A percentile compares a stretch with the other conserved stretches of the same genome.
Conservation (phyloP, 202 grass and related monocot genomes). For the Setaria viridis region DNA sequence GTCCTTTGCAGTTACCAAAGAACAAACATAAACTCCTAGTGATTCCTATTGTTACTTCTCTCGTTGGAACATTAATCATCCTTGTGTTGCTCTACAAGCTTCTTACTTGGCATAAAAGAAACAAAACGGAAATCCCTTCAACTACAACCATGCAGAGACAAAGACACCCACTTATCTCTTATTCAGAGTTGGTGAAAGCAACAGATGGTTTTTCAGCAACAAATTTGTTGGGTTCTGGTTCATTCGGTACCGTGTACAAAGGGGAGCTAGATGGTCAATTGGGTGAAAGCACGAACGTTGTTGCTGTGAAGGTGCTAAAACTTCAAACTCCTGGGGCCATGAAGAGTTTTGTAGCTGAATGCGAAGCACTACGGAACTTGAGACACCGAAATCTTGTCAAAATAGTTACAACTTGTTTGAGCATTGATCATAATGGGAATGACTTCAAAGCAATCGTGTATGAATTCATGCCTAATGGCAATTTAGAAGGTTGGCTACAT, state of each 20-base stretch:
- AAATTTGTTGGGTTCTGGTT: conserved; percentile 51
- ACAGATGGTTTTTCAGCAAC: conserved; percentile 46
- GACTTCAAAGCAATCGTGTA: conserved; percentile 65
- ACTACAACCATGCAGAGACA: too few relatives aligned
- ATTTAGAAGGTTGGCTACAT: conserved; percentile 57
- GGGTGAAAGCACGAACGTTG: neutral
- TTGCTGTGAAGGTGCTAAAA: conserved; percentile 56
- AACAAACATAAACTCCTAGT: neutral
- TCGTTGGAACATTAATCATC: neutral
- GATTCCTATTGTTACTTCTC: neutral
- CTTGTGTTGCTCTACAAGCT: neutral
- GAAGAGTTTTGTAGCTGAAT: conserved; percentile 59
- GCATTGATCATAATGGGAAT: conserved; percentile 48
- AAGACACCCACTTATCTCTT: conserved; percentile 33
- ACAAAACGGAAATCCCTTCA: too few relatives aligned
- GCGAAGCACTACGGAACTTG: conserved; percentile 49
- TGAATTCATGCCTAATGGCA: conserved; percentile 67
- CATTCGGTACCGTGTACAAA: conserved; percentile 44
- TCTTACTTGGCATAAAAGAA: neutral
- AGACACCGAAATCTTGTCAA: conserved; percentile 62
- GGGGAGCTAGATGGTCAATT: neutral
- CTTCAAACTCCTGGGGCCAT: conserved; percentile 33
- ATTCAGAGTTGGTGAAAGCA: conserved; percentile 41
- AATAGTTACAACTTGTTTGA: conserved; percentile 52
- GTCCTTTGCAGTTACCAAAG: neutral